These are phyloP conservation scores for Pleurotus citrinopileatus DNA, from an alignment of 768 basidiomycete genomes.

Conservation along the genomic window DNA sequence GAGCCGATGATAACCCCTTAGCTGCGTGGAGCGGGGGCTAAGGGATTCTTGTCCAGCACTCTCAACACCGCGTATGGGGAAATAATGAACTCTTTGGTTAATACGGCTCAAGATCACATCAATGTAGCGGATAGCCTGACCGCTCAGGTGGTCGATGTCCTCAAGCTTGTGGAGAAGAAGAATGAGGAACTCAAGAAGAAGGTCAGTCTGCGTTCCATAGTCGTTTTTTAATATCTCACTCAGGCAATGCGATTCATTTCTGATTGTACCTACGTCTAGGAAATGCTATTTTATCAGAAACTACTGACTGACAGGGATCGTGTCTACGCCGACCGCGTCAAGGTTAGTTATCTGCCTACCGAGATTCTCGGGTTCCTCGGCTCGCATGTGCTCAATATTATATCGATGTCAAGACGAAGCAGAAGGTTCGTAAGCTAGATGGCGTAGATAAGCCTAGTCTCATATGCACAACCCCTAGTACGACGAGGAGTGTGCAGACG, in stretches of 20 bases:
- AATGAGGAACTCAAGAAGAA: slow-evolving; percentile 71
- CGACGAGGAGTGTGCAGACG: slow-evolving; percentile 73
- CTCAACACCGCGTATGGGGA: slow-evolving; percentile 68
- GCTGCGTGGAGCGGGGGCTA: slow-evolving; percentile 12
- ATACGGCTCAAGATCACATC: slow-evolving; percentile 67
- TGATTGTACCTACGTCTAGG: too few species aligned
- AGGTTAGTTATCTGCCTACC: slow-evolving; percentile 42
- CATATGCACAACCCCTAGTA: slow-evolving; percentile 45
- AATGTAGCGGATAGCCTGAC: slow-evolving; percentile 60
- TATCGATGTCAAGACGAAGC: slow-evolving; percentile 45
- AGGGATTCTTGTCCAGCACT: slow-evolving; percentile 43
- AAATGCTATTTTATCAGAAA: slow-evolving; percentile 65
- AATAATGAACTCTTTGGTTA: slow-evolving; percentile 58
- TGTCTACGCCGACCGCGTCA: slow-evolving; percentile 62
- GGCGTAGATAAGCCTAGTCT: not conserved
- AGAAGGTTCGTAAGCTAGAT: slow-evolving; percentile 43
- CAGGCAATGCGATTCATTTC: too few species aligned
- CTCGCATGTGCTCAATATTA: slow-evolving; percentile 6
- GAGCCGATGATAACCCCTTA: slow-evolving; percentile 11
- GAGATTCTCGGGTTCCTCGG: slow-evolving; percentile 12
- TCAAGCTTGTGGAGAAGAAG: slow-evolving; percentile 57
- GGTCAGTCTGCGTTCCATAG: slow-evolving; percentile 31
- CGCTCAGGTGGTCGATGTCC: slow-evolving; percentile 59
- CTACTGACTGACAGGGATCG: slow-evolving; percentile 69
- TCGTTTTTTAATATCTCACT: slow-evolving; percentile 2